Percentiles rank a stretch among this genome's conserved stretches.
These are phyloP conservation scores for Cryptococcus sp. DNA, from an alignment of 1,284 basidiomycete genomes.

Conservation along the genomic window DNA sequence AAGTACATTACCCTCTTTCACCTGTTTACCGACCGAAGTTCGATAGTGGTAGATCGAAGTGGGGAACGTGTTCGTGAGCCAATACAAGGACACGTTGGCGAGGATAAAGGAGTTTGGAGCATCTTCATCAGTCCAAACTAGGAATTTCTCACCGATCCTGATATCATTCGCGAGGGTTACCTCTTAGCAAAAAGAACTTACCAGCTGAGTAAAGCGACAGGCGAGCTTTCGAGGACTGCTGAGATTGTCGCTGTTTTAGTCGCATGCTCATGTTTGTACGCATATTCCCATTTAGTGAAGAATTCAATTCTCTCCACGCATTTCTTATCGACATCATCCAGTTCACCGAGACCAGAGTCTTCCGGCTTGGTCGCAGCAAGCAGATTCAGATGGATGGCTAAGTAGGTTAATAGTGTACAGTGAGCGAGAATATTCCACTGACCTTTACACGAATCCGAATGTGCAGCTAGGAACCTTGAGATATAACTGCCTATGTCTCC, in stretches of 20 bases:
- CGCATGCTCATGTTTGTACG: conserved; percentile 26
- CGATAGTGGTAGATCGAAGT: conserved; percentile 50
- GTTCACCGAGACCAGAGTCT: not conserved
- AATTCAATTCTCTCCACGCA: conserved; percentile 6
- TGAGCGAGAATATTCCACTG: conserved; percentile 3
- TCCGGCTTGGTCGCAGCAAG: not conserved
- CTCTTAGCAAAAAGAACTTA: conserved; percentile 8
- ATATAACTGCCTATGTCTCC: conserved; percentile 43
- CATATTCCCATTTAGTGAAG: conserved; percentile 8
- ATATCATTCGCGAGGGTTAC: not conserved
- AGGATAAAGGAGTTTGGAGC: conserved; percentile 32
- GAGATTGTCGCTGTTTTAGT: conserved; percentile 48
- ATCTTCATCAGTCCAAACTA: conserved; percentile 44
- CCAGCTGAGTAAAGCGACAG: conserved; percentile 48
- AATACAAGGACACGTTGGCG: conserved; percentile 46
- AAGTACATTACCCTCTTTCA: not conserved
- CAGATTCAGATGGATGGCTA: conserved; percentile 15
- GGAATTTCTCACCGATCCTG: conserved; percentile 49
- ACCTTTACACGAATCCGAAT: conserved; percentile 30
- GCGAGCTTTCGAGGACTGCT: conserved; percentile 39
- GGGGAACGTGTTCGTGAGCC: conserved; percentile 45
- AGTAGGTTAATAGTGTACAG: not conserved
- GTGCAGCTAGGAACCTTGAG: conserved; percentile 16
- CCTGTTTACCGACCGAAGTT: conserved; percentile 3
- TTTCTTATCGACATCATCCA: conserved; percentile 5